Base-by-base conservation (phyloP, 495 filamentous ascomycete genomes). In the Neurospora sp. region DNA sequence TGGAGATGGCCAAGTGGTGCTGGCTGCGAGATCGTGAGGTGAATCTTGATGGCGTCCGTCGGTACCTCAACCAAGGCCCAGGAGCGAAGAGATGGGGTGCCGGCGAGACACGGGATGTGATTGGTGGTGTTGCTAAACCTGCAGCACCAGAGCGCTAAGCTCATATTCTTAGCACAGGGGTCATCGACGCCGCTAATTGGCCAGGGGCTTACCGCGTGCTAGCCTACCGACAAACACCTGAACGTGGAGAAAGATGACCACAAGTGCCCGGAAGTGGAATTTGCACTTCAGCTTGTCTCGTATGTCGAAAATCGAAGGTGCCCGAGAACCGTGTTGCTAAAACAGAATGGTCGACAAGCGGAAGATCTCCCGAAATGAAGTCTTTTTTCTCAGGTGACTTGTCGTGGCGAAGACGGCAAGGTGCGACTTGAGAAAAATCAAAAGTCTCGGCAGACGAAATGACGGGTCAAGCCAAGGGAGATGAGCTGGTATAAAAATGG, bases 81-180 rank as follows among this genome's bases (percentile, higher is more conserved):
- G 20, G 73, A 68, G n/a, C 68, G 69, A 41, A n/a, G 20, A 48
- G 38, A 35, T 40, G 31, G 22, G 53, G 53, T 61, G 27, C 53
- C 53, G 53, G 41, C 38, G n/a, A 22, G 70, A 17, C 70, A 70
- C 42, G 41, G 69, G 20, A 59, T 70, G 38, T 79, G 77, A 81
- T 81, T 81, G 79, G 79, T 42, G 35, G 68, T 70, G 71, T 4
- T 61, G 22, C 68, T 71, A 48, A 77, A 70, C 71, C 75, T 76
- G 77, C 76, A 74, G 75, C 75, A 77, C 69, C 72, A 80, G 73
- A 75, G 79, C 79, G 79, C 78, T 80, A 78, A 81, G 69, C 72
- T 78, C 74, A 74, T 80, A 81, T 81, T 77, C 74, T 80, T 81
- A 81, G 79, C 68, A 77, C 70, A 75, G 41, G 70, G 59, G 53